Evolutionary conservation across 305 asterid genomes (phyloP).

Genomic region (Petunia hybrid): DNA sequence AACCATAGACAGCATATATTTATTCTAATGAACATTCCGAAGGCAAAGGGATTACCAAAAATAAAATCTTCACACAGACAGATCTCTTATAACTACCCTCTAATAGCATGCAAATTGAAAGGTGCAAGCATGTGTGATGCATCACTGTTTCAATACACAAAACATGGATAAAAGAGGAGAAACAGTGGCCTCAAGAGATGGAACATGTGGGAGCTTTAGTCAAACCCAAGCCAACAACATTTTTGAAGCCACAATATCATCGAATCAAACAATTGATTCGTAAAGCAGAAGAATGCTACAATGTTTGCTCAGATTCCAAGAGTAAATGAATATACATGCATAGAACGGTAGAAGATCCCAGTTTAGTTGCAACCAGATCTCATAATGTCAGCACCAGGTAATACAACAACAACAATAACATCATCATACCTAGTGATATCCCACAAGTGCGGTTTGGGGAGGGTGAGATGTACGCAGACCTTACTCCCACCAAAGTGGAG

Average conservation of each 20-base stretch:
- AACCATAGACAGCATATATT: background rate
- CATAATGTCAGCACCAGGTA: background rate
- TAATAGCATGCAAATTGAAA: constrained; percentile 15
- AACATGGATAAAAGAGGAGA: background rate
- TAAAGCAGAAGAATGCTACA: background rate
- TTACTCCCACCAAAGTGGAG: no score
- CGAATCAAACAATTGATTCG: background rate
- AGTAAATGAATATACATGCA: background rate
- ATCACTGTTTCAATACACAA: constrained; percentile 2
- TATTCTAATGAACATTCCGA: background rate
- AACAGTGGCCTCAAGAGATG: background rate
- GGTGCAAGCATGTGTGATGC: background rate
- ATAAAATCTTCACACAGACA: background rate
- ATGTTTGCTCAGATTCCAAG: background rate
- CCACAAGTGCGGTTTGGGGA: no score
- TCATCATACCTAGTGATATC: no score
- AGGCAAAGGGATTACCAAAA: background rate
- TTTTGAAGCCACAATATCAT: background rate
- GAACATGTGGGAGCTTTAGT: background rate
- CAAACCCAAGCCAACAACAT: background rate
- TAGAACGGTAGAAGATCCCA: constrained; percentile 5
- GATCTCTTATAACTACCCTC: background rate
- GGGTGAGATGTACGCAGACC: no score
- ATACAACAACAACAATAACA: no score
- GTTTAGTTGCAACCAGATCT: background rate